Conservation (phyloP, 371 early-diverging fungal species). For the Syncephalastrum contaminatum region DNA sequence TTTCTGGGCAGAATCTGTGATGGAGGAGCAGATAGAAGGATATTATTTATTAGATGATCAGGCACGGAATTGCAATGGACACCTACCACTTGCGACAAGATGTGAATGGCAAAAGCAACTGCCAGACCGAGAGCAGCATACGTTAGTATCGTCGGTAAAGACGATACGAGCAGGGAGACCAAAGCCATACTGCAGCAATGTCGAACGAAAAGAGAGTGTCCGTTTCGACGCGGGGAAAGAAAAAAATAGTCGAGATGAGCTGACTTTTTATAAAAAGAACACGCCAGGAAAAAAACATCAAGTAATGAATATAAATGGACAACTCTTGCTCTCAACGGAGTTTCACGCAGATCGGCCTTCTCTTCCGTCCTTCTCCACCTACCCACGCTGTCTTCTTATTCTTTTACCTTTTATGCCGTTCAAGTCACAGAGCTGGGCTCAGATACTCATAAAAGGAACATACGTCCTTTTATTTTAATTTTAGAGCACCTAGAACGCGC, state of each 20-base stretch:
- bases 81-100: constrained; percentile 46
- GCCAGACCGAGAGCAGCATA: constrained; percentile 32
- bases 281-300: neutral
- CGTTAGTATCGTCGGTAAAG: constrained; percentile 14
- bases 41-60: constrained; percentile 7
- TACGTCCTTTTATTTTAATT: too few species aligned
- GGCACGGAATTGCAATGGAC: neutral
- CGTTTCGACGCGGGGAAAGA: neutral
- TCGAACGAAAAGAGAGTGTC: neutral
- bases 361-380: too few species aligned
- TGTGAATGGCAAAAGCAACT: constrained; percentile 35
- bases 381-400: too few species aligned
- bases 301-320: too few species aligned
- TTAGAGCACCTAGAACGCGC: too few species aligned
- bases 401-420: too few species aligned
- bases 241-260: neutral
- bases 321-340: too few species aligned
- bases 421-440: too few species aligned
- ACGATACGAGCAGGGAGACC: constrained; percentile 7
- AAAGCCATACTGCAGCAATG: constrained; percentile 12
- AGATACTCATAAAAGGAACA: too few species aligned
- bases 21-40: neutral
- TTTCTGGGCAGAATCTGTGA: constrained; percentile 49
- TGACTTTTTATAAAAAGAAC: constrained; percentile 1
- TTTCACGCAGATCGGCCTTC: too few species aligned